Percentiles rank a stretch among this genome's conserved stretches.
Conservation (phyloP, 768 basidiomycete genomes). For the Boletus sp. region DNA sequence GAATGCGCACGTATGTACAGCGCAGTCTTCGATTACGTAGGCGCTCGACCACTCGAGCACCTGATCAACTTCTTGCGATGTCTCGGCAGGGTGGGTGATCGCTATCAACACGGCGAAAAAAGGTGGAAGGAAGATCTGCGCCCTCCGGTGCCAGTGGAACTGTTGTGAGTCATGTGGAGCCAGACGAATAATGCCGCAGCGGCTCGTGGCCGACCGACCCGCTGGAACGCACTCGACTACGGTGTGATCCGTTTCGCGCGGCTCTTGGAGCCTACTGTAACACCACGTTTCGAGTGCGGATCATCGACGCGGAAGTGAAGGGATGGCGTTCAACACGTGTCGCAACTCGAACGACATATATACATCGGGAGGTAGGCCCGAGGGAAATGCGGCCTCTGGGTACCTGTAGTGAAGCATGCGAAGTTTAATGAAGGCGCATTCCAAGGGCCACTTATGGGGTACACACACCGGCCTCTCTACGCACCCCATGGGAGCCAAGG, state of each 20-base stretch:
- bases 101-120: conserved; percentile 1
- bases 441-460: conserved; percentile 2
- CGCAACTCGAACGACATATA: background rate
- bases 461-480: background rate
- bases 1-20: background rate
- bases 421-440: conserved; percentile 10
- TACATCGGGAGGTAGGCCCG: background rate
- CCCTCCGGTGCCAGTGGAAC: background rate
- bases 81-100: background rate
- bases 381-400: background rate
- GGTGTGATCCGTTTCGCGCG: conserved; percentile 12
- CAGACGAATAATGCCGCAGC: background rate
- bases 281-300: conserved; percentile 8
- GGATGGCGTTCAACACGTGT: conserved; percentile 15
- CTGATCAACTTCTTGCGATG: background rate
- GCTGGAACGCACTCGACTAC: background rate
- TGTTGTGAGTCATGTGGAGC: background rate
- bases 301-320: conserved; percentile 21
- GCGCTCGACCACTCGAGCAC: background rate
- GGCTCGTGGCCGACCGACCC: background rate
- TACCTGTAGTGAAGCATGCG: background rate
- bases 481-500: background rate
- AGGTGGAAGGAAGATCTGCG: background rate
- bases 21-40: conserved; percentile 21
- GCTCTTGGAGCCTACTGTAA: background rate